Percentiles rank a stretch among this genome's conserved stretches.
phyloP scores from a whole-genome alignment of 2,329 filamentous ascomycete species.

The Fusarium abutilonis region DNA sequence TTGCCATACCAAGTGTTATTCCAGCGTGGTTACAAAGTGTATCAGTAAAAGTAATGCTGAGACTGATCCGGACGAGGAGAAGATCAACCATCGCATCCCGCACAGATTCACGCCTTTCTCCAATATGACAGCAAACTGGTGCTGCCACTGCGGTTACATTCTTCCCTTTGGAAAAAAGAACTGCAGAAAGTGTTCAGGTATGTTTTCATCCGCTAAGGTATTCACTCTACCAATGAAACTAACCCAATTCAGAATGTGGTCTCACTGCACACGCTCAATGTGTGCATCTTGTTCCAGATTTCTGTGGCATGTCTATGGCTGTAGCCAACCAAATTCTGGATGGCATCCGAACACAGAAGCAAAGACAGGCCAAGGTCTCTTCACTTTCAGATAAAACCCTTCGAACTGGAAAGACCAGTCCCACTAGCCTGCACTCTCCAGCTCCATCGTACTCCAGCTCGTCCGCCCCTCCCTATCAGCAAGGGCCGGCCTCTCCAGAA shows the following conservation, averaged over 20 bases:
- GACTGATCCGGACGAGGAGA: constrained; percentile 97
- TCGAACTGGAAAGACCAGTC: constrained; percentile 62
- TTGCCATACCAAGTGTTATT: constrained; percentile 97
- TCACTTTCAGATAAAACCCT: constrained; percentile 74
- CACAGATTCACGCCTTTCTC: constrained; percentile 97
- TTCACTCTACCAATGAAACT: constrained; percentile 43
- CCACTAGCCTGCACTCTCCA: constrained; percentile 50
- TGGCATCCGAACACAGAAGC: constrained; percentile 83
- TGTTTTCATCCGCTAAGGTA: constrained; percentile 35
- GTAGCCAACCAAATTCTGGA: constrained; percentile 93
- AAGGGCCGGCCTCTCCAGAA: constrained; percentile 52
- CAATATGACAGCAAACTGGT: constrained; percentile 99
- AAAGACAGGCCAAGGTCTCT: constrained; percentile 66
- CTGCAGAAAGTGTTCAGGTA: constrained; percentile 89
- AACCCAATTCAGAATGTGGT: constrained; percentile 73
- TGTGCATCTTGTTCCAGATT: constrained; percentile 95
- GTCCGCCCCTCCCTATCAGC: constrained; percentile 37
- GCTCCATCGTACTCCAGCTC: constrained; percentile 51
- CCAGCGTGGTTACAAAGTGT: constrained; percentile 97
- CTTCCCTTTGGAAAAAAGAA: constrained; percentile 95
- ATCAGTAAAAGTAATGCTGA: constrained; percentile 99
- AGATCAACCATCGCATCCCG: constrained; percentile 98
- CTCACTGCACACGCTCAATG: constrained; percentile 92
- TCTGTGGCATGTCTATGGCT: constrained; percentile 99
- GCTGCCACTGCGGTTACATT: constrained; percentile 97